phyloP scores from a whole-genome alignment of 2,329 filamentous ascomycete species.

The Cercospora sp. region DNA sequence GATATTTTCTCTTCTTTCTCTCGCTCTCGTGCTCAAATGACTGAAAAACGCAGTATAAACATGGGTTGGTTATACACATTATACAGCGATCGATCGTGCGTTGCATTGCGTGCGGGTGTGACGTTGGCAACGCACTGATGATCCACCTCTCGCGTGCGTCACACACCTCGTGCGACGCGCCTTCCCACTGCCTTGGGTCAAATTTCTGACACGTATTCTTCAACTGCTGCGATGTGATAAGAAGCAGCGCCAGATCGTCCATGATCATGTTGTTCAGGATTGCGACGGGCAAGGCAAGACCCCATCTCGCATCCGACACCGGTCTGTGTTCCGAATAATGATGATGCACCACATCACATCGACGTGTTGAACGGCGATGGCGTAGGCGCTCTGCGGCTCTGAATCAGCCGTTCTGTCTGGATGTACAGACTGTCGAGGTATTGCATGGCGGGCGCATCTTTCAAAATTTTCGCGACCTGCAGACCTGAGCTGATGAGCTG shows the following conservation, averaged over 20 bases:
- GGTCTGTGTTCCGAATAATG: slow-evolving; percentile 5
- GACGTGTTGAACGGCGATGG: slow-evolving; percentile 24
- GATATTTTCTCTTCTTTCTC: neutral
- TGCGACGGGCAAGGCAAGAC: neutral
- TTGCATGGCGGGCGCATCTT: slow-evolving; percentile 80
- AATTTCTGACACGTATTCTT: neutral
- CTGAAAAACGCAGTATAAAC: slow-evolving; percentile 1
- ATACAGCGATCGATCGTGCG: neutral
- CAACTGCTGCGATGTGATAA: neutral
- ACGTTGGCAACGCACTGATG: neutral
- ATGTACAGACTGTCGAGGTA: slow-evolving; percentile 79
- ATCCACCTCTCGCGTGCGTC: neutral
- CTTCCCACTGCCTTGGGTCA: neutral
- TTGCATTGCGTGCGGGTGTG: neutral
- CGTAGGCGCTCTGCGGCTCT: slow-evolving; percentile 41
- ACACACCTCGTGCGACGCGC: neutral
- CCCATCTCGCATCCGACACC: neutral
- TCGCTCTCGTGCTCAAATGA: neutral
- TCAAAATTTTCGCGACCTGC: slow-evolving; percentile 83
- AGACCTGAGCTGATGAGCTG: slow-evolving; percentile 85
- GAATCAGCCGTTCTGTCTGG: slow-evolving; percentile 76
- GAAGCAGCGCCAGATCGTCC: neutral
- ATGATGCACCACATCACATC: slow-evolving; percentile 15
- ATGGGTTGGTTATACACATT: slow-evolving; percentile 5
- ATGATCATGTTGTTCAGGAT: neutral